Conservation (phyloP, 805 yeast species). For the Suhomyces sp. region DNA sequence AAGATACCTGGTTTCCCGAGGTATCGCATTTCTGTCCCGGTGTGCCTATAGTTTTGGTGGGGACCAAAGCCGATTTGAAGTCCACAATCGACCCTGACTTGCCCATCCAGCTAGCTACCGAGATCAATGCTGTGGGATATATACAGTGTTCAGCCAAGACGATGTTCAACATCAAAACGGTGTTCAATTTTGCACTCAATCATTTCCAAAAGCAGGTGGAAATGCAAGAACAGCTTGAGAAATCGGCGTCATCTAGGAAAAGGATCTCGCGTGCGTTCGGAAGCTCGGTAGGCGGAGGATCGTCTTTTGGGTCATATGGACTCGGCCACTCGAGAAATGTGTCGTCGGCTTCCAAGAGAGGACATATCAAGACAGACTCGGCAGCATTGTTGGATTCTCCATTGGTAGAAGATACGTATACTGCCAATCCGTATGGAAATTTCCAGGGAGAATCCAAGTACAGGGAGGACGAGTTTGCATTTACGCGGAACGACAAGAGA, state of each 20-base stretch:
- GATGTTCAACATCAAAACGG: slow-evolving; percentile 60
- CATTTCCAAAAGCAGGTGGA: slow-evolving; percentile 40
- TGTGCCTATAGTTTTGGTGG: slow-evolving; percentile 75
- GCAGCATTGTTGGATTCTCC: slow-evolving; percentile 39
- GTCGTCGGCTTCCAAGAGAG: slow-evolving; percentile 24
- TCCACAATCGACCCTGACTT: slow-evolving; percentile 39
- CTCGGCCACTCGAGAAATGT: slow-evolving; percentile 19
- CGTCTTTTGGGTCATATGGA: slow-evolving; percentile 8
- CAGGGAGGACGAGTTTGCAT: slow-evolving; percentile 42
- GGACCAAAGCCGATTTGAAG: slow-evolving; percentile 69
- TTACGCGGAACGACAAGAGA: slow-evolving; percentile 29
- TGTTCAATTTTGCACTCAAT: slow-evolving; percentile 61
- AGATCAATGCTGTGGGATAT: slow-evolving; percentile 67
- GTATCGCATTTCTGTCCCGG: slow-evolving; percentile 79
- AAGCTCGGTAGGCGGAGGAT: slow-evolving; percentile 7
- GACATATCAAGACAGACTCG: slow-evolving; percentile 38
- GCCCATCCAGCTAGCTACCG: slow-evolving; percentile 53
- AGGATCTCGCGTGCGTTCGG: slow-evolving; percentile 34
- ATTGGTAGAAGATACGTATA: slow-evolving; percentile 36
- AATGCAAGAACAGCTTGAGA: slow-evolving; percentile 36
- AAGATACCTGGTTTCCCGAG: slow-evolving; percentile 87
- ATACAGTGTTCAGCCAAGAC: slow-evolving; percentile 77
- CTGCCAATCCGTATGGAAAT: slow-evolving; percentile 35
- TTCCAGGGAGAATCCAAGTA: slow-evolving; percentile 20
- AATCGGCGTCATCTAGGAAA: slow-evolving; percentile 26